Base-by-base conservation (phyloP, 2,329 filamentous ascomycete genomes). In the Didymella lethalis region DNA sequence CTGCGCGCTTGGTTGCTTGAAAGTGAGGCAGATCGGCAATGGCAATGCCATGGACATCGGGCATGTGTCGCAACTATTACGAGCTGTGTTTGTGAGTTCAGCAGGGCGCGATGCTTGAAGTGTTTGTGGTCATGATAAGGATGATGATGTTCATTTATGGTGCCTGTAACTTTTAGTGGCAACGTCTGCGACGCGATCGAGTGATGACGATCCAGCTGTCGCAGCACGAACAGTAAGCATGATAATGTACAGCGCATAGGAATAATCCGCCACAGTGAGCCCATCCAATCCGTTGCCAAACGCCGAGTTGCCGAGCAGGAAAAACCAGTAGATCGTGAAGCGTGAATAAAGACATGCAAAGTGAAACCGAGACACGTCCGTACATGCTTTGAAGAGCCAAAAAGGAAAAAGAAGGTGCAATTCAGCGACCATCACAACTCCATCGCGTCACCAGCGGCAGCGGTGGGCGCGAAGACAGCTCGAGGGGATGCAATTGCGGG, bases 151-250 rank as follows among this genome's bases (percentile, higher is more conserved):
- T 51, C 50, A 59, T 54, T 54, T 32, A 41, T 29, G 40, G 56
- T 54, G 56, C 50, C 56, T 59, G 34, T 47, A 34, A 51, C 56
- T 59, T 59, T 59, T 54, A 59, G 50, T 59, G 56, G 40, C 56
- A 54, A 49, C 51, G 65, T 55, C 63, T 54, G 66, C 69, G 69
- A 70, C 65, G 69, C 69, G 73, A 77, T 72, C 73, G 64, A 58
- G 58, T 31, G 58, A 60, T 58, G 65, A 57, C 66, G 73, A 76
- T 76, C 73, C 70, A 75, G 72, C 71, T 63, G 65, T 72, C 72
- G 68, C 69, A 69, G 66, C 63, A 64, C 71, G 61, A 66, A 23
- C 23, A 23, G 60, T 65, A 69, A 49, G 57, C 51, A 56, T 63
- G 64, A 56, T 66, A 65, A 70, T 70, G 58, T 74, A 75, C 61